Base-by-base conservation (phyloP, 768 basidiomycete species). In the Coprinellus micaceus region DNA sequence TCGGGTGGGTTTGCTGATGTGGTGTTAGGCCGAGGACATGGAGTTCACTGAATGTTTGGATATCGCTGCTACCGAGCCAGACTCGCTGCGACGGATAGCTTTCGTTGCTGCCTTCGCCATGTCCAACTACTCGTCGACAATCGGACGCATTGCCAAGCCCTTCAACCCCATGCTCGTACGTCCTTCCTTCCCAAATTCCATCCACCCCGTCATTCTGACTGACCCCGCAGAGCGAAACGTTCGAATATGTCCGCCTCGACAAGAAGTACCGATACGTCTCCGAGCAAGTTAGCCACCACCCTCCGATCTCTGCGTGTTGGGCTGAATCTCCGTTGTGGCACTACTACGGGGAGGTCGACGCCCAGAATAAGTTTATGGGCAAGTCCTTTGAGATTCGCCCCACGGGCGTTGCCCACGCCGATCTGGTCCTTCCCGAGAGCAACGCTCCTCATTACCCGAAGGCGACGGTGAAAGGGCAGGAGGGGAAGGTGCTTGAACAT, bases 271-370 rank as follows among this genome's bases (percentile, higher is more conserved):
- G 93, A 30, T 99, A 98, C 66, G 72, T 96, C 33, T 94, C 92
- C 1, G 96, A 99, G 67, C 95, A 98, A 79, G 96, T 98, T 59
- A 94, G 89, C 65, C 95, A 98, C 70, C 96, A 98, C 70, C 96
- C 96, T 4, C 95, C 95, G 0, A 94, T 98, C 49, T 94, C 92
- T 3, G 94, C 95, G 7, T 98, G 95, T 69, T 96, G 91, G 85
- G 90, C 89, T 1, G 94, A 98, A 70, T 86, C 90, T 0, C 91
- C 91, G 0, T 71, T 74, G 39, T 98, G 94, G 94, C 82, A 85
- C 56, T 98, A 97, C 69, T 97, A 82, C 60, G 94, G 94, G 64
- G 91, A 93, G 76, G 95, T 98, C 52, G 95, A 97, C 65, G 95
- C 95, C 2, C 94, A 97, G 70, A 95, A 94, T 69, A 96, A 87